phyloP scores from a whole-genome alignment of 805 yeast genomes.

The Yarrowia porcina region DNA sequence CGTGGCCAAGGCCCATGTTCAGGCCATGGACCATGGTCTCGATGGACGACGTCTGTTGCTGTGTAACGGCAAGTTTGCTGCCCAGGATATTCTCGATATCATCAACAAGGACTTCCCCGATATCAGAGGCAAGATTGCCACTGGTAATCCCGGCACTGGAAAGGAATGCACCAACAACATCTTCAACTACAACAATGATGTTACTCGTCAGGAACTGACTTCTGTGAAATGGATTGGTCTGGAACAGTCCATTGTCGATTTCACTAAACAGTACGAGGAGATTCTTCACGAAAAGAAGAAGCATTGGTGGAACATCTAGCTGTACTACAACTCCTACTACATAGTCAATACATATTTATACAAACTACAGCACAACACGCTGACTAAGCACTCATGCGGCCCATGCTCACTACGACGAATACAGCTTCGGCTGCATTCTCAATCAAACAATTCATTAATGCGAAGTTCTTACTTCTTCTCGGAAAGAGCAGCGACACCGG shows the following conservation, averaged over 20 bases:
- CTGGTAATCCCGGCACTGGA: background rate
- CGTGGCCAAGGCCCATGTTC: slow-evolving; percentile 55
- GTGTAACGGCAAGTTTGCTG: slow-evolving; percentile 29
- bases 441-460: too few species aligned
- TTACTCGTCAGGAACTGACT: background rate
- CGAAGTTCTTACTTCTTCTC: slow-evolving; percentile 55
- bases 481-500: slow-evolving; percentile 94
- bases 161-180: background rate
- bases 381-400: too few species aligned
- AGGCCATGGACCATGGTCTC: slow-evolving; percentile 42
- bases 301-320: slow-evolving; percentile 1
- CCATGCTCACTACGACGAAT: too few species aligned
- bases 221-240: background rate
- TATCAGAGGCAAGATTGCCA: background rate
- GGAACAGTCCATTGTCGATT: slow-evolving; percentile 15
- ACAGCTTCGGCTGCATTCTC: too few species aligned
- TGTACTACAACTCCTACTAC: too few species aligned
- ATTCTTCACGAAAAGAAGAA: slow-evolving; percentile 6
- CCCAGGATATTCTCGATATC: slow-evolving; percentile 29
- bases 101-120: slow-evolving; percentile 25
- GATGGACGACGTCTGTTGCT: slow-evolving; percentile 32
- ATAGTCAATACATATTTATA: too few species aligned
- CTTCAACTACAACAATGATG: background rate
- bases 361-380: too few species aligned
- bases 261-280: slow-evolving; percentile 2